Base-by-base conservation (phyloP, 176 grass and related monocot species). In the Miscanthus lutarioriparius region DNA sequence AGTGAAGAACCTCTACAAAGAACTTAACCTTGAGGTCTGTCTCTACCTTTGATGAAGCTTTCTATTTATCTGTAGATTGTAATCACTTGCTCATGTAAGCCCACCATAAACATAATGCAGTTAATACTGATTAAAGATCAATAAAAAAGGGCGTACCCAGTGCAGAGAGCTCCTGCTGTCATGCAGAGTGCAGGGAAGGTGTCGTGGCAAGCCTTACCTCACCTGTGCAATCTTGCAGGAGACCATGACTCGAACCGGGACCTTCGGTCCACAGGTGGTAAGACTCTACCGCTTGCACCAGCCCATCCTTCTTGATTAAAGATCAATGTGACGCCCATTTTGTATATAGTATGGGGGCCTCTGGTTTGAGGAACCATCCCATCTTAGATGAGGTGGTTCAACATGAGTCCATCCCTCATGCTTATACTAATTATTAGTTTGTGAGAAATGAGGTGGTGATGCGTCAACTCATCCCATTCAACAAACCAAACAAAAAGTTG, bases 1-100 rank as follows among this genome's bases (percentile, higher is more conserved):
- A 82, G 93, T 99, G 86, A 99, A 99, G 82, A 49, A 40, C 75
- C 80, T 96, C 51, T 99, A 99, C 85, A 94, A 78, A 82, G 91
- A 99, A 80, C 90, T 99, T 35, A 68, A 89, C 76, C 93, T 99
- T 67, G 86, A 99, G 97, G 97, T 99, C 82, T 91, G 83, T 56
- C 74, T 85, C 74, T n/a, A 69, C 44, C 64, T 40, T 85, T 80
- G 20, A 87, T 43, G 65, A n/a, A 53, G 26, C 20, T 83, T 72
- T 77, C 28, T 65, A 37, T 70, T 38, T 65, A 81, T 36, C 16
- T 81, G 35, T 87, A n/a, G 25, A 32, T 23, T 38, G 16, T 78
- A 65, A 73, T 65, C 6, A 7, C 22, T 54, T 81, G 44, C 2
- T 51, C 10, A 54, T 64, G 59, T 76, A 82, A 56, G 67, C 51